Evolutionary conservation across 1,284 basidiomycete species (phyloP).

Genomic region (Austroboletus niveus): DNA sequence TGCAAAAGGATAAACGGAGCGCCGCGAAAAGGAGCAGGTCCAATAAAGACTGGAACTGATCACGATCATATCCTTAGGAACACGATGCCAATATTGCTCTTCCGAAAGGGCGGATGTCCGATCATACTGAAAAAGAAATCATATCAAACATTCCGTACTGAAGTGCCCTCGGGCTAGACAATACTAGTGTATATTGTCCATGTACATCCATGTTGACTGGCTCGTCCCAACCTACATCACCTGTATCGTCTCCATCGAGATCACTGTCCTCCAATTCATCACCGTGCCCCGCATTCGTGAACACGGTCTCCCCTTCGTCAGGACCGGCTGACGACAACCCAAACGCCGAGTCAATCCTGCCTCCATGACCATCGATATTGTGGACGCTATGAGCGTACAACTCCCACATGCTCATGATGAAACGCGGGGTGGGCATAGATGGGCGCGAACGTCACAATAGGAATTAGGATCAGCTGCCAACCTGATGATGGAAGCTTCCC

Average conservation of each 20-base stretch:
- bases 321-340: not conserved
- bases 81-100: too few relatives aligned
- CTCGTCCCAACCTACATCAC: not conserved
- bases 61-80: too few relatives aligned
- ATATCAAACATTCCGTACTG: too few relatives aligned
- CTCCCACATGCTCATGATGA: slow-evolving; percentile 5
- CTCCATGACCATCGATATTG: not conserved
- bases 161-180: too few relatives aligned
- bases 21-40: slow-evolving; percentile 40
- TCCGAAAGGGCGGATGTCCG: too few relatives aligned
- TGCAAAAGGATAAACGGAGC: slow-evolving; percentile 54
- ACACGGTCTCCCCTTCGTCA: not conserved
- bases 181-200: too few relatives aligned
- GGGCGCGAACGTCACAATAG: slow-evolving; percentile 1
- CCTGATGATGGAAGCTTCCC: not conserved
- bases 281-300: not conserved
- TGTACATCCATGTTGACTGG: not conserved
- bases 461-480: not conserved
- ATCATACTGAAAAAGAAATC: too few relatives aligned
- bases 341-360: slow-evolving; percentile 3
- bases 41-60: slow-evolving; percentile 24
- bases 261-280: not conserved
- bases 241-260: not conserved
- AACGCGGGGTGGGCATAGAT: slow-evolving; percentile 2
- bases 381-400: slow-evolving; percentile 1